Evolutionary conservation across 2,329 filamentous ascomycete species (phyloP).

Genomic region (Alternaria sp.): DNA sequence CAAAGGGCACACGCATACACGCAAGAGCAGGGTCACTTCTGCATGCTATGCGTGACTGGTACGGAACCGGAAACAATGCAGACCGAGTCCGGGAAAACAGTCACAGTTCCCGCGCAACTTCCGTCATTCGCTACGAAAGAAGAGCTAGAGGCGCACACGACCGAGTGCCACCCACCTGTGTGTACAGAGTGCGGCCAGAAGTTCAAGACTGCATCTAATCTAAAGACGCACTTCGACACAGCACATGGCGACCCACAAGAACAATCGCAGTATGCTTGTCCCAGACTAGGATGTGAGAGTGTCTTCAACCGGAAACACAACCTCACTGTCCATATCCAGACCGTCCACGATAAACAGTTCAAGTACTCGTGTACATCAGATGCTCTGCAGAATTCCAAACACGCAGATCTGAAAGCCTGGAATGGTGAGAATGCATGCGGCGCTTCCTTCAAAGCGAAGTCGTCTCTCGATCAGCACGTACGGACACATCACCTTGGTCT

Average conservation of each 20-base stretch:
- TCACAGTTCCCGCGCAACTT: slow-evolving; percentile 7
- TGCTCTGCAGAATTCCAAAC: slow-evolving; percentile 64
- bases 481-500: slow-evolving; percentile 80
- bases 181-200: slow-evolving; percentile 78
- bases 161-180: slow-evolving; percentile 72
- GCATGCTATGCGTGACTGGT: slow-evolving; percentile 70
- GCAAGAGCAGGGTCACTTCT: slow-evolving; percentile 68
- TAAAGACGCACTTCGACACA: slow-evolving; percentile 76
- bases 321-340: slow-evolving; percentile 78
- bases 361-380: slow-evolving; percentile 81
- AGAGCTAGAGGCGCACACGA: slow-evolving; percentile 77
- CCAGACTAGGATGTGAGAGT: slow-evolving; percentile 72
- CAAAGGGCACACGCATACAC: slow-evolving; percentile 73
- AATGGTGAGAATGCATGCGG: slow-evolving; percentile 74
- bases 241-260: slow-evolving; percentile 62
- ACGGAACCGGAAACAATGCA: slow-evolving; percentile 40
- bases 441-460: slow-evolving; percentile 77
- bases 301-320: slow-evolving; percentile 87
- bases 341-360: slow-evolving; percentile 75
- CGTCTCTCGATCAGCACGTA: slow-evolving; percentile 82
- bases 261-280: slow-evolving; percentile 68
- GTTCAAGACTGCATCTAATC: slow-evolving; percentile 63
- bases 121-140: slow-evolving; percentile 72
- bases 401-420: slow-evolving; percentile 68
- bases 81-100: slow-evolving; percentile 8